phyloP scores from a whole-genome alignment of 805 yeast genomes.

The Candida khao-thaluensis region DNA sequence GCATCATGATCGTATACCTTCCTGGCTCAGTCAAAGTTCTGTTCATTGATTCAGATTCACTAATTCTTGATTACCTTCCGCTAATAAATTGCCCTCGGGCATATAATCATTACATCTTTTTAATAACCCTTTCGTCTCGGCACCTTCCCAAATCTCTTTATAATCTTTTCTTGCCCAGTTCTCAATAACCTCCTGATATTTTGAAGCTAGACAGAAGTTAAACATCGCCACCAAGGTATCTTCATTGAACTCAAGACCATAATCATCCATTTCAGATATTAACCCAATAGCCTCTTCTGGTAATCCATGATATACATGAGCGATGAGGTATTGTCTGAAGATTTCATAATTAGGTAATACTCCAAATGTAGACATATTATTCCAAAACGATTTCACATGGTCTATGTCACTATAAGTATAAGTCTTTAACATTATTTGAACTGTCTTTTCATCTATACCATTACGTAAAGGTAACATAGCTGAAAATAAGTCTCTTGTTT shows the following conservation, averaged over 20 bases:
- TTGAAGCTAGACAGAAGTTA: constrained; percentile 38
- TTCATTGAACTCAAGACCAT: constrained; percentile 43
- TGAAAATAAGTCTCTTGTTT: constrained; percentile 60
- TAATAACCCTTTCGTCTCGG: constrained; percentile 24
- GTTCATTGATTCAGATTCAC: too few relatives aligned
- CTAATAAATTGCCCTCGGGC: constrained; percentile 30
- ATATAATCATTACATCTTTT: constrained; percentile 26
- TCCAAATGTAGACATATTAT: constrained; percentile 51
- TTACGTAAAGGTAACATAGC: constrained; percentile 47
- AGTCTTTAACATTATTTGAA: constrained; percentile 64
- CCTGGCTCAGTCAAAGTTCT: too few relatives aligned
- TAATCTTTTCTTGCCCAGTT: constrained; percentile 34
- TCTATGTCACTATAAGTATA: constrained; percentile 53
- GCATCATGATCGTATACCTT: too few relatives aligned
- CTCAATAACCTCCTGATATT: constrained; percentile 28
- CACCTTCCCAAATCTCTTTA: constrained; percentile 28
- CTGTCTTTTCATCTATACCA: constrained; percentile 62
- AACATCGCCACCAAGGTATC: constrained; percentile 49
- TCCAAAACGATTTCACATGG: constrained; percentile 63
- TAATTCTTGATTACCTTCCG: too few relatives aligned
- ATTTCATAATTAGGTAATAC: constrained; percentile 53
- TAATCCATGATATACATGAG: constrained; percentile 67
- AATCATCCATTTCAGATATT: constrained; percentile 46
- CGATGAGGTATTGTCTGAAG: constrained; percentile 60
- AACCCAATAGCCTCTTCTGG: constrained; percentile 55